Base-by-base conservation (phyloP, 768 basidiomycete species). In the Leccinellum luteum region DNA sequence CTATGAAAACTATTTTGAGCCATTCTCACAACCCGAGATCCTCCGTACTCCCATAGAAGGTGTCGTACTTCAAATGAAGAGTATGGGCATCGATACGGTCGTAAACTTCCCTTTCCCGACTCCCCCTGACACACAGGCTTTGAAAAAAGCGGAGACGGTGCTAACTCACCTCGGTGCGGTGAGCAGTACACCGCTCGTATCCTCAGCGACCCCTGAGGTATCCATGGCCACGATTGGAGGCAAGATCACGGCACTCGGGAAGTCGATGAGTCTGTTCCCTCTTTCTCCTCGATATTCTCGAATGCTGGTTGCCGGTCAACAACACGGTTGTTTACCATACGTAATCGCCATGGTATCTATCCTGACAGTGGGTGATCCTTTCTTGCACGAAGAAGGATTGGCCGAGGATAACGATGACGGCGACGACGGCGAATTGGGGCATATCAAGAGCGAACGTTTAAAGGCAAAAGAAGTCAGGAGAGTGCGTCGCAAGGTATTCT, bases 61-160 rank as follows among this genome's bases (percentile, higher is more conserved):
- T 2, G 88, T 98, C 23, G 91, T 98, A 9, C 78, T 98, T 31
- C 95, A 98, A 72, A 98, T 99, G 96, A 99, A 99, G 78, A 87
- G 86, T 71, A 98, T 99, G 94, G 92, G 96, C 68, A 96, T 99
- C 57, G 94, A 98, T 66, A 81, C 92, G 1, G 93, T 98, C 38
- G 80, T 92, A 64, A 98, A 98, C 75, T 99, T 99, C 73, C 97
- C 97, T 15, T 98, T 98, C 75, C 97, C 97, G 1, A 98, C 97
- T 0, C 89, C 96, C 14, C 97, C 97, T 0, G 92, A 97, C 71
- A 83, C 88, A 35, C 66, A 72, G 10, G 81, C 84, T 5, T 78
- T 99, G 45, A 80, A 78, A 56, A 89, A 87, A 66, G 94, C 97
- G 2, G 95, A 99, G 74, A 85, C 79, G 48, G 79, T 87, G 4